Evolutionary conservation across 75 land plant genomes (phyloP).

Genomic region (Adiantum capillusveneris): DNA sequence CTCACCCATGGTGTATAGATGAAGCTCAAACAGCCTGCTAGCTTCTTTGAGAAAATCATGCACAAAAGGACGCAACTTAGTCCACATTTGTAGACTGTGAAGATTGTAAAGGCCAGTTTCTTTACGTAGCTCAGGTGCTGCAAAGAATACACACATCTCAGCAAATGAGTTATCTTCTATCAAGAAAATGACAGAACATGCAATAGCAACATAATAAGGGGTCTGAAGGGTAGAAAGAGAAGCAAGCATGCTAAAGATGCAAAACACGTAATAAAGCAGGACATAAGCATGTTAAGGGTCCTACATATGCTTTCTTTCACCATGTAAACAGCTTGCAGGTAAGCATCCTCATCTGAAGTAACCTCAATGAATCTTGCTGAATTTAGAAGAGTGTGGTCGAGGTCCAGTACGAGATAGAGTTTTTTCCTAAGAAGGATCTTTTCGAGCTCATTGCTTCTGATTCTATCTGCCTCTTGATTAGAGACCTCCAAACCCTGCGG

Average conservation of each 20-base stretch:
- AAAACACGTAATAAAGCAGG: too few species aligned
- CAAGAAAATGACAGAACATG: neutral
- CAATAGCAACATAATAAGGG: neutral
- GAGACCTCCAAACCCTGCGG: constrained; percentile 65
- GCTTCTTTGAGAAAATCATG: constrained; percentile 76
- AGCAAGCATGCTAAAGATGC: too few species aligned
- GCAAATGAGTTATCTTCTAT: too few species aligned
- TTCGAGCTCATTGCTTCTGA: constrained; percentile 55
- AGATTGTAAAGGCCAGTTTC: constrained; percentile 42
- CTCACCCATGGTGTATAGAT: constrained; percentile 95
- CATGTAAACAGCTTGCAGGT: constrained; percentile 8
- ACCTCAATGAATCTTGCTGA: constrained; percentile 59
- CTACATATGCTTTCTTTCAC: neutral
- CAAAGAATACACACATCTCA: too few species aligned
- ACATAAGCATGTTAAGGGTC: too few species aligned
- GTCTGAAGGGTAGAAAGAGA: neutral
- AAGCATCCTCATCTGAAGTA: constrained; percentile 44
- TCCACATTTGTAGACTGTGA: constrained; percentile 62
- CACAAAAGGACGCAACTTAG: constrained; percentile 89
- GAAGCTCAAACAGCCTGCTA: constrained; percentile 78
- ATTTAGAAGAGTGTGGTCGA: constrained; percentile 94
- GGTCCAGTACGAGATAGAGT: constrained; percentile 68
- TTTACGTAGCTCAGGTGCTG: neutral
- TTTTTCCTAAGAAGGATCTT: constrained; percentile 42
- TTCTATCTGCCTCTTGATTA: constrained; percentile 45